Evolutionary conservation across 768 basidiomycete species (phyloP).

Genomic region (Boletus bicolor): DNA sequence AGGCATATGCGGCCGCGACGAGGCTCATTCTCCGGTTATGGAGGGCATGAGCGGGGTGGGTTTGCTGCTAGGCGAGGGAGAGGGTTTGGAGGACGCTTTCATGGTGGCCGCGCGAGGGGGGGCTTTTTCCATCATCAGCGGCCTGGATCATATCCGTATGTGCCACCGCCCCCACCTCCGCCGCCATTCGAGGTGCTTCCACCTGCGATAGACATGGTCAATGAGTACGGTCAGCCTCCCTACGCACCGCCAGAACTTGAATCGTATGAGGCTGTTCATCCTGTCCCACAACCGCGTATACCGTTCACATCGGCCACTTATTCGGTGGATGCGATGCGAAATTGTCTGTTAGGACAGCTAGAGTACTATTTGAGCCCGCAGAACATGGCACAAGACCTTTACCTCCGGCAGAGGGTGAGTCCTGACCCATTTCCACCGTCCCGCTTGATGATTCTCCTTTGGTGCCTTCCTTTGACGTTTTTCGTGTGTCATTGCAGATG

Average conservation of each 20-base stretch:
- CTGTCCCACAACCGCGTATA: constrained; percentile 28
- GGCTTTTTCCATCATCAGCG: constrained; percentile 34
- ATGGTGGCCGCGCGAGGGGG: constrained; percentile 34
- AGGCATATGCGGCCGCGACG: constrained; percentile 31
- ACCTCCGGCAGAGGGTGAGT: constrained; percentile 71
- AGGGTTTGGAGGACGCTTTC: constrained; percentile 37
- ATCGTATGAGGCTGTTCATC: constrained; percentile 21
- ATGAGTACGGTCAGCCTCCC: constrained; percentile 30
- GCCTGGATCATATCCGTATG: constrained; percentile 31
- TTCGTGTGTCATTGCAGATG: constrained; percentile 55
- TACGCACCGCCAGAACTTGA: constrained; percentile 34
- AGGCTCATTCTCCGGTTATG: constrained; percentile 33
- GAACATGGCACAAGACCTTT: constrained; percentile 87
- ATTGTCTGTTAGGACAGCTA: constrained; percentile 73
- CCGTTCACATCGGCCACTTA: constrained; percentile 48
- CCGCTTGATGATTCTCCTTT: not conserved
- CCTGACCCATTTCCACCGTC: not conserved
- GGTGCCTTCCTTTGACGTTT: not conserved
- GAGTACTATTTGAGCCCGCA: constrained; percentile 92
- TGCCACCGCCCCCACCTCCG: constrained; percentile 19
- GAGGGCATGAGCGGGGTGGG: constrained; percentile 33
- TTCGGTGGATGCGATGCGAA: constrained; percentile 63
- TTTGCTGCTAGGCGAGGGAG: constrained; percentile 34
- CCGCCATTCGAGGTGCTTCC: constrained; percentile 31
- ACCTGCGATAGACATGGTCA: constrained; percentile 21